Percentiles rank a stretch among this genome's conserved stretches.
phyloP scores from a whole-genome alignment of 805 yeast genomes.

The Lipomyces lipofer region DNA sequence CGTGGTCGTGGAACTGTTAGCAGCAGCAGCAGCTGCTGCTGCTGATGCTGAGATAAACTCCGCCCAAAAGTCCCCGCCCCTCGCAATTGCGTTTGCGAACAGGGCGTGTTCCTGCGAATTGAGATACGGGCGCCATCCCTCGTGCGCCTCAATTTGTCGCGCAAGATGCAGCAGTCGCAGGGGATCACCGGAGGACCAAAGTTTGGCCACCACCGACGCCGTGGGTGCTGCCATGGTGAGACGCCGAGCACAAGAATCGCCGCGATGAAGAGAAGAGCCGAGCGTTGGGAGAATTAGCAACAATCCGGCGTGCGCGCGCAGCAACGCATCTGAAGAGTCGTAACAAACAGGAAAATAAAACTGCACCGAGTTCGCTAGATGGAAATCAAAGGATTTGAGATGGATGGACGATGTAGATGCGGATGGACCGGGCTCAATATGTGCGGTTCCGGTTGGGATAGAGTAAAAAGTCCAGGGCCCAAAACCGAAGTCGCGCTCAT shows the following conservation, averaged over 20 bases:
- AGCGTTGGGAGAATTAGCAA: conserved; percentile 1
- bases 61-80: conserved; percentile 40
- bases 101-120: conserved; percentile 43
- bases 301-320: neutral
- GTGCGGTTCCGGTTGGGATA: no score
- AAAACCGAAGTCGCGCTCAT: no score
- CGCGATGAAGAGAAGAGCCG: neutral
- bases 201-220: conserved; percentile 10
- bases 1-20: no score
- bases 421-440: no score
- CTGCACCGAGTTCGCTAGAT: neutral
- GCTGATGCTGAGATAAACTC: conserved; percentile 32
- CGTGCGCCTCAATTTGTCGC: conserved; percentile 30
- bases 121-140: conserved; percentile 41
- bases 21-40: conserved; percentile 3
- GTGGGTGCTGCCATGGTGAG: neutral
- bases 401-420: neutral
- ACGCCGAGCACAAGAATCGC: neutral
- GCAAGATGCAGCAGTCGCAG: conserved; percentile 28
- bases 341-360: neutral
- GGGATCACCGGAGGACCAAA: conserved; percentile 35
- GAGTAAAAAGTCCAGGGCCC: no score
- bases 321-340: conserved; percentile 7
- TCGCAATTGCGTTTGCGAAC: conserved; percentile 38
- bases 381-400: neutral